Conservation (phyloP, 345 rosid species). For the Salix purpurea region DNA sequence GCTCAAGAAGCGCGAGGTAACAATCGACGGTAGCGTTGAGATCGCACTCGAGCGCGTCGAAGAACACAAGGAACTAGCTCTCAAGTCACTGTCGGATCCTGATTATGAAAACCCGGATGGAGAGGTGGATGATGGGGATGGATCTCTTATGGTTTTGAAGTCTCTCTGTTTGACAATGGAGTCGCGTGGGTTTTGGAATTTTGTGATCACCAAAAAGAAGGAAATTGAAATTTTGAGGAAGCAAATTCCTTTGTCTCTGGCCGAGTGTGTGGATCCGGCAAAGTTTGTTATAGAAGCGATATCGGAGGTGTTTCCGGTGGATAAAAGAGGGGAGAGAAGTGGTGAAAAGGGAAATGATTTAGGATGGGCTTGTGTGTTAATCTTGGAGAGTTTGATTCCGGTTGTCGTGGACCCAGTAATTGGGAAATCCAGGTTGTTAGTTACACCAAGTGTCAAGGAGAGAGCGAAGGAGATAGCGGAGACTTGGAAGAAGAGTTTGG, state of each 20-base stretch:
- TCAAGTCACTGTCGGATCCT: slow-evolving; percentile 32
- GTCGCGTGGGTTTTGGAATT: slow-evolving; percentile 71
- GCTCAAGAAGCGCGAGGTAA: slow-evolving; percentile 75
- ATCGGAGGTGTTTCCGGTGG: slow-evolving; percentile 90
- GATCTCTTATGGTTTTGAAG: slow-evolving; percentile 44
- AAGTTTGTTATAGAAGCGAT: slow-evolving; percentile 76
- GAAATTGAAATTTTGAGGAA: slow-evolving; percentile 61
- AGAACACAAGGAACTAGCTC: slow-evolving; percentile 45
- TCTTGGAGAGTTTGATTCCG: slow-evolving; percentile 80
- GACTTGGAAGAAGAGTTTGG: slow-evolving; percentile 86
- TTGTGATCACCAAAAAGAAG: slow-evolving; percentile 69
- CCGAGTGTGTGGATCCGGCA: slow-evolving; percentile 86
- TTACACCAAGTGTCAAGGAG: slow-evolving; percentile 65
- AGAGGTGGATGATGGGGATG: slow-evolving; percentile 78
- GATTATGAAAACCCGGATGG: slow-evolving; percentile 45
- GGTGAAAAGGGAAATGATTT: slow-evolving; percentile 53
- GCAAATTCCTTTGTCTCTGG: slow-evolving; percentile 60
- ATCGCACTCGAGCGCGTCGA: slow-evolving; percentile 62
- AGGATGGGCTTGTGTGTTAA: slow-evolving; percentile 96
- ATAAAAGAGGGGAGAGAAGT: slow-evolving; percentile 44
- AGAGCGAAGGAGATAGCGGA: slow-evolving; percentile 80
- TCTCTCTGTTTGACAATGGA: slow-evolving; percentile 65
- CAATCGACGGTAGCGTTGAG: slow-evolving; percentile 82
- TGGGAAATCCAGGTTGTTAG: slow-evolving; percentile 70
- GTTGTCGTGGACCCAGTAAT: slow-evolving; percentile 87